Evolutionary conservation across 495 filamentous ascomycete genomes (phyloP).

Genomic region (Penicillium parvum): DNA sequence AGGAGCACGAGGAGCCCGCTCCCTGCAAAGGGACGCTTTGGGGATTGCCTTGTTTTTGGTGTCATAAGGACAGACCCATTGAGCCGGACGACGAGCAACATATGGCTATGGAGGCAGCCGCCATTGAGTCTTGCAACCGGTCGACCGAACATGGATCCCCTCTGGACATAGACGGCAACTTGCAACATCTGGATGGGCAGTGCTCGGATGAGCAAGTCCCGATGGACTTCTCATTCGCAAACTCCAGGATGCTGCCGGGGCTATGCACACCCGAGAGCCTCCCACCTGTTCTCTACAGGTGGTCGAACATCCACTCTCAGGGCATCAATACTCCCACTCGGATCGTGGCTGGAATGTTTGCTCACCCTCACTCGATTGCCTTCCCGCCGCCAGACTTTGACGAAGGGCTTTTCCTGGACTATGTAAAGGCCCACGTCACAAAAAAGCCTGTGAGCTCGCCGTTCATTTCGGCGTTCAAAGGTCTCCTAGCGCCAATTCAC

Average conservation of each 20-base stretch:
- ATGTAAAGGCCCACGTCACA: conserved; percentile 24
- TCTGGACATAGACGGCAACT: neutral
- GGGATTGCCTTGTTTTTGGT: neutral
- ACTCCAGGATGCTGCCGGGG: too few species aligned
- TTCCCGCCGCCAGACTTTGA: conserved; percentile 16
- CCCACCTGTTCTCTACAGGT: conserved; percentile 32
- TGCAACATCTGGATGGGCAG: neutral
- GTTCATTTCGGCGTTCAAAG: conserved; percentile 30
- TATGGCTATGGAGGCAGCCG: too few species aligned
- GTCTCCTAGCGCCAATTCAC: conserved; percentile 31
- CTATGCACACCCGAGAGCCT: conserved; percentile 2
- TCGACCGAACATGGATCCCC: neutral
- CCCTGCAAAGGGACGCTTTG: neutral
- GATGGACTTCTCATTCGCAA: neutral
- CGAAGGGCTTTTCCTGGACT: conserved; percentile 12
- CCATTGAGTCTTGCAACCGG: too few species aligned
- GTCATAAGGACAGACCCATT: neutral
- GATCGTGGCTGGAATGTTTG: conserved; percentile 27
- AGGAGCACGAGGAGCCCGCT: neutral
- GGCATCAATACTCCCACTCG: conserved; percentile 25
- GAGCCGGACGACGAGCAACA: too few species aligned
- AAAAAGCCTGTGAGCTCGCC: conserved; percentile 17
- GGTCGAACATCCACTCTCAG: conserved; percentile 31
- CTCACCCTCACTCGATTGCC: neutral
- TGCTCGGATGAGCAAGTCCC: neutral